Evolutionary conservation across 176 grass and related monocot species (phyloP).

Genomic region (Sorghum bicolor): Sorghum_bicolor_NCBIv3 NC_012872.2:63771001-63771500

Average conservation of each 20-base stretch:
- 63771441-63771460: slow-evolving; percentile 81
- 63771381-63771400: slow-evolving; percentile 61
- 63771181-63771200: slow-evolving; percentile 66
- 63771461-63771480: slow-evolving; percentile 87
- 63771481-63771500: slow-evolving; percentile 74
- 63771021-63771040: slow-evolving; percentile 82
- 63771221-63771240: slow-evolving; percentile 93
- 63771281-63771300: slow-evolving; percentile 68
- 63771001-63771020: slow-evolving; percentile 59
- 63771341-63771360: slow-evolving; percentile 89
- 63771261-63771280: slow-evolving; percentile 90
- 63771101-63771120: slow-evolving; percentile 87
- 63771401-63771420: slow-evolving; percentile 66
- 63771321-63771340: slow-evolving; percentile 66
- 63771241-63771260: slow-evolving; percentile 80
- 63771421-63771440: slow-evolving; percentile 90
- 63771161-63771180: slow-evolving; percentile 70
- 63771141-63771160: slow-evolving; percentile 52
- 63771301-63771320: slow-evolving; percentile 90
- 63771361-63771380: slow-evolving; percentile 91
- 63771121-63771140: slow-evolving; percentile 83
- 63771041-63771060: slow-evolving; percentile 68
- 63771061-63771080: slow-evolving; percentile 83
- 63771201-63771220: slow-evolving; percentile 83
- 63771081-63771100: slow-evolving; percentile 70